Percentiles rank a stretch among this genome's conserved stretches.
These are phyloP conservation scores for Coelastrella sp. DNA, from an alignment of 139 green algal genomes.

Conservation along the genomic window DNA sequence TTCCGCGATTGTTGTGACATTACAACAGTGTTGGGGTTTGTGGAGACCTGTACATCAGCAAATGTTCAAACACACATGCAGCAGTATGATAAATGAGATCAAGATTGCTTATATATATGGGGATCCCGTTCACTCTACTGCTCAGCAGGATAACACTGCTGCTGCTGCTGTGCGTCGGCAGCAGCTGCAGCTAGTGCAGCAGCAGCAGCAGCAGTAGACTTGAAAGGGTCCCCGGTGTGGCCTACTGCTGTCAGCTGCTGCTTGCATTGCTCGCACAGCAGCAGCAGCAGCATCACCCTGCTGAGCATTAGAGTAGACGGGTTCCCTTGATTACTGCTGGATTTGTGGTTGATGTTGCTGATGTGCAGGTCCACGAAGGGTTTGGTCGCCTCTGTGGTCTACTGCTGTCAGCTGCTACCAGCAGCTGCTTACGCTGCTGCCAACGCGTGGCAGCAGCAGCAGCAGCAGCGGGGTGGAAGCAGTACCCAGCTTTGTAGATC, in stretches of 20 bases:
- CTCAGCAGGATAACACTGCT: no score
- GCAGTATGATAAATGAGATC: no score
- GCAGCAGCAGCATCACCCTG: not conserved
- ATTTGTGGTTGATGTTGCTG: not conserved
- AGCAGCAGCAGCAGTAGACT: not conserved
- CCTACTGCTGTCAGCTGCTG: not conserved
- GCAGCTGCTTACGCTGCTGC: no score
- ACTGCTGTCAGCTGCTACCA: no score
- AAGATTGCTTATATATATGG: no score
- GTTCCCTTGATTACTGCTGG: not conserved
- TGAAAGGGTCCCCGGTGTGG: not conserved
- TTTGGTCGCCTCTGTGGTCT: no score
- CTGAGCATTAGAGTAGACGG: not conserved
- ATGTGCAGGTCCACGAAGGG: not conserved
- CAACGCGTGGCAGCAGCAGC: no score
- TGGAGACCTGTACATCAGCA: not conserved
- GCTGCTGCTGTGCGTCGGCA: no score
- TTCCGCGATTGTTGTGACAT: not conserved
- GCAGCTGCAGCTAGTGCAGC: no score
- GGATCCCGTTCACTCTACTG: no score
- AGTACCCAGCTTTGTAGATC: no score
- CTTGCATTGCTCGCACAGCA: not conserved
- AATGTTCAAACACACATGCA: not conserved
- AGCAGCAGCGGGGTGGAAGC: no score
- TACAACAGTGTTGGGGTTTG: not conserved